phyloP scores from a whole-genome alignment of 169 alveolate species.

The Ichthyophthirius multifiliis region DNA sequence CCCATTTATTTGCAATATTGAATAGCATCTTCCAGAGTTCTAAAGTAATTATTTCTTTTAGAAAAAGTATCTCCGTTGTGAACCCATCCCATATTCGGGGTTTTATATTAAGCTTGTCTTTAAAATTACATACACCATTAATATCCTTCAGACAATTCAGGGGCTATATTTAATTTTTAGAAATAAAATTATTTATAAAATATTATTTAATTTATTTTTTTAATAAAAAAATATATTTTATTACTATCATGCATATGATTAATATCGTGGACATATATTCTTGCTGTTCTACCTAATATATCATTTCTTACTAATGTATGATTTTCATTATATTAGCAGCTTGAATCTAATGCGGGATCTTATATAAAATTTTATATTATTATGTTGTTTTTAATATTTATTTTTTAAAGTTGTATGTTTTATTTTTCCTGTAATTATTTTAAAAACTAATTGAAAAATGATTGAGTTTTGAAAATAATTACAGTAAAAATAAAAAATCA shows the following conservation, averaged over 20 bases:
- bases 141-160: neutral
- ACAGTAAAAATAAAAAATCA: neutral
- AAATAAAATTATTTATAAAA: neutral
- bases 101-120: constrained; percentile 2
- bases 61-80: constrained; percentile 14
- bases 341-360: neutral
- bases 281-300: constrained; percentile 5
- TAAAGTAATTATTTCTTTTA: constrained; percentile 6
- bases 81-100: constrained; percentile 8
- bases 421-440: neutral
- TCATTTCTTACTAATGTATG: neutral
- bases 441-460: neutral
- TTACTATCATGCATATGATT: constrained; percentile 20
- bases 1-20: constrained; percentile 4
- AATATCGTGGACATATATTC: constrained; percentile 11
- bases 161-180: neutral
- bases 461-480: neutral
- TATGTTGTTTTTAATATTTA: too few relatives aligned
- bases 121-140: constrained; percentile 2
- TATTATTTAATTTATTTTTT: neutral
- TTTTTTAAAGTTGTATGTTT: neutral
- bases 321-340: neutral
- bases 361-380: neutral
- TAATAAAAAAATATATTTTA: neutral
- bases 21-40: constrained; percentile 4